These are phyloP conservation scores for Coleophoma cylindrospora DNA, from an alignment of 2,329 filamentous ascomycete species.

Conservation along the genomic window DNA sequence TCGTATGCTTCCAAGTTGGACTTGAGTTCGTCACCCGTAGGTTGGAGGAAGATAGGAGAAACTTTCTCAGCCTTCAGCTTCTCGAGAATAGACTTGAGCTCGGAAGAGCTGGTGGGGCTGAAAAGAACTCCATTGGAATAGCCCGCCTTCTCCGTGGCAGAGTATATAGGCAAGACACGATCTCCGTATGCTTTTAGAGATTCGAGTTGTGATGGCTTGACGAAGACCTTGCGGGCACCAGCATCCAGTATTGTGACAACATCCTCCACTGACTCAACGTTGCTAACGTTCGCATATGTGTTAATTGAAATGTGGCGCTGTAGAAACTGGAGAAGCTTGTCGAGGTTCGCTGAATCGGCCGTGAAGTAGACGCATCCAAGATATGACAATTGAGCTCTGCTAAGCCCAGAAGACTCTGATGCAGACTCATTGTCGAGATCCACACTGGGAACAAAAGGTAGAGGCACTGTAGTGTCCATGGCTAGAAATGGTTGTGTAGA, in stretches of 20 bases:
- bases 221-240: conserved; percentile 81
- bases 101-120: conserved; percentile 28
- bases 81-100: conserved; percentile 23
- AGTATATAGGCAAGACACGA: conserved; percentile 46
- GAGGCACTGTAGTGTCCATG: conserved; percentile 61
- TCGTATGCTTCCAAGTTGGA: conserved; percentile 15
- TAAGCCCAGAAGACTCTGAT: conserved; percentile 45
- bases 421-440: conserved; percentile 42
- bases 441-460: conserved; percentile 59
- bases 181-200: conserved; percentile 50
- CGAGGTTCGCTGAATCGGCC: conserved; percentile 30
- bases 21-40: conserved; percentile 11
- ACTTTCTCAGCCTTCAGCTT: conserved; percentile 17
- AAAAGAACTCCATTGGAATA: conserved; percentile 27
- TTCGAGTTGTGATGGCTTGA: conserved; percentile 63
- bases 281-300: conserved; percentile 73
- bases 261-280: conserved; percentile 64
- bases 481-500: conserved; percentile 9
- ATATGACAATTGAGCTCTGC: conserved; percentile 50
- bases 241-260: conserved; percentile 77
- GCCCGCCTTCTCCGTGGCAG: conserved; percentile 4
- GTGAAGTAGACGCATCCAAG: conserved; percentile 55
- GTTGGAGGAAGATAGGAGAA: conserved; percentile 22
- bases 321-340: conserved; percentile 35
- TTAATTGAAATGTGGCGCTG: conserved; percentile 45